These are phyloP conservation scores for Emydomyces testavorans DNA, from an alignment of 2,329 filamentous ascomycete species.

Conservation along the genomic window DNA sequence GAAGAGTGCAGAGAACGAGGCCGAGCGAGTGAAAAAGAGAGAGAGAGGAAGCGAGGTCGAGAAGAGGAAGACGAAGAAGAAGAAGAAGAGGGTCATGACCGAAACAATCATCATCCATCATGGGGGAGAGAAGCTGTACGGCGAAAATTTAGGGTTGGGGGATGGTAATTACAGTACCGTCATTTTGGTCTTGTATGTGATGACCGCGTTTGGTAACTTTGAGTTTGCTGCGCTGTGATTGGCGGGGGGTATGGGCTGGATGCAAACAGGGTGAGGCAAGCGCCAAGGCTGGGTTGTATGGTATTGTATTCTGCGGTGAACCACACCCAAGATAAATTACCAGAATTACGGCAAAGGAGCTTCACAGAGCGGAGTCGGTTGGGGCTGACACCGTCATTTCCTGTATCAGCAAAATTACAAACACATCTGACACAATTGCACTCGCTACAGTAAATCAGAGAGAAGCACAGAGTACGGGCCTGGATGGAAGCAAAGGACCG, in stretches of 20 bases:
- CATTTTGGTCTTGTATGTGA: neutral
- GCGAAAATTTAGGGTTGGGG: no score
- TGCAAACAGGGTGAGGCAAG: neutral
- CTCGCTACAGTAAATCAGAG: no score
- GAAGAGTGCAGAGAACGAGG: neutral
- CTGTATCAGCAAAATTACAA: no score
- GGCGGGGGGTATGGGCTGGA: neutral
- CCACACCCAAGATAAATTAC: neutral
- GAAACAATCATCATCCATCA: no score
- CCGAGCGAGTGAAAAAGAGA: neutral
- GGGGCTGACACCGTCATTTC: neutral
- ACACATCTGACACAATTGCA: slow-evolving; percentile 3
- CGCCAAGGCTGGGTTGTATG: neutral
- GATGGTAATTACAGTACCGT: slow-evolving; percentile 4
- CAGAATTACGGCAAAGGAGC: neutral
- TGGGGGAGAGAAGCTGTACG: neutral
- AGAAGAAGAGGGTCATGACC: neutral
- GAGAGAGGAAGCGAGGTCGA: neutral
- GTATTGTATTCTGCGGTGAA: neutral
- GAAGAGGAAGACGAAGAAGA: neutral
- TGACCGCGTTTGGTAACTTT: neutral
- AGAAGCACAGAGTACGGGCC: no score
- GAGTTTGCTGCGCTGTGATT: no score
- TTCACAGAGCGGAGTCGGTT: no score
- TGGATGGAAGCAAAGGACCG: neutral